Evolutionary conservation across 306 rosid genomes (phyloP).

Genomic region (Leucaena leucocephala): DNA sequence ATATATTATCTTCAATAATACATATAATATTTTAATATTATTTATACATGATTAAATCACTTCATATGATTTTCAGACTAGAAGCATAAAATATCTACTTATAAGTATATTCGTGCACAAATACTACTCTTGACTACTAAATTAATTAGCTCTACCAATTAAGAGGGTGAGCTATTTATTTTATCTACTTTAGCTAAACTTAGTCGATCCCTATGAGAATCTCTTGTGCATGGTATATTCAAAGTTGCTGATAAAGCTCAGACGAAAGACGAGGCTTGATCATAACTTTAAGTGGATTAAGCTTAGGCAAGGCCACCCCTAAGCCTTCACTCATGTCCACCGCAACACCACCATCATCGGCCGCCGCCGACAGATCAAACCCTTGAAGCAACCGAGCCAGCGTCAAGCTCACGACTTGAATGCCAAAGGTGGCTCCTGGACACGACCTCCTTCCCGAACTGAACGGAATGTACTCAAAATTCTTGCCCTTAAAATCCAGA

Average conservation of each 20-base stretch:
- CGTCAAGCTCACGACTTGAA: conserved; percentile 46
- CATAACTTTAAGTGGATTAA: conserved; percentile 30
- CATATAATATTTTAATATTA: too few relatives aligned
- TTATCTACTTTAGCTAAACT: too few relatives aligned
- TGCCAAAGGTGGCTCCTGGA: conserved; percentile 42
- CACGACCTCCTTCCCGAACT: conserved; percentile 55
- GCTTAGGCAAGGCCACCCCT: conserved; percentile 50
- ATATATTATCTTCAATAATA: too few relatives aligned
- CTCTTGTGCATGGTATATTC: neutral
- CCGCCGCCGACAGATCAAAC: conserved; percentile 29
- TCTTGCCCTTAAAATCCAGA: conserved; percentile 23
- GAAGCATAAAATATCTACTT: too few relatives aligned
- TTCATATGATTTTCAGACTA: too few relatives aligned
- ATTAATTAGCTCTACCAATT: too few relatives aligned
- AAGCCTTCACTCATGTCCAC: conserved; percentile 55
- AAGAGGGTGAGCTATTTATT: too few relatives aligned
- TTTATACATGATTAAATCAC: too few relatives aligned
- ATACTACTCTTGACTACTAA: too few relatives aligned
- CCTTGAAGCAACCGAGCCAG: conserved; percentile 54
- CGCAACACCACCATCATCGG: neutral
- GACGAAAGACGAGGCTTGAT: conserved; percentile 46
- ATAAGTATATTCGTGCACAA: too few relatives aligned
- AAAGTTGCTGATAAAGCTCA: conserved; percentile 42
- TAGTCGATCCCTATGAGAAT: too few relatives aligned
- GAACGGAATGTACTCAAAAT: conserved; percentile 45